These are phyloP conservation scores for Blastomyces silverae DNA, from an alignment of 2,329 filamentous ascomycete species.

Conservation along the genomic window DNA sequence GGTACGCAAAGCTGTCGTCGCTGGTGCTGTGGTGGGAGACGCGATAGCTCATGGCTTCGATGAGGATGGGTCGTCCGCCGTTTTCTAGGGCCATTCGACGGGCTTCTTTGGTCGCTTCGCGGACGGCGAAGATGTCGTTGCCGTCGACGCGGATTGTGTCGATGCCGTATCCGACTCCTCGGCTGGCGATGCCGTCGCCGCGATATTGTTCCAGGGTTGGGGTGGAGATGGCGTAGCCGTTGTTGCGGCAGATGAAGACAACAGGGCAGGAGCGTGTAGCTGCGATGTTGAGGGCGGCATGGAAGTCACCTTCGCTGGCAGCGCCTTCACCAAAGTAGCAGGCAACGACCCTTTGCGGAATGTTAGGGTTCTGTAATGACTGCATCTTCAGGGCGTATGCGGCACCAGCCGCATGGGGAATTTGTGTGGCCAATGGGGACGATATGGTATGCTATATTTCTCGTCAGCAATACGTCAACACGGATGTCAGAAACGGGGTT, in stretches of 20 bases:
- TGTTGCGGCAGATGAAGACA: constrained; percentile 87
- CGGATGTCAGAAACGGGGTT: background rate
- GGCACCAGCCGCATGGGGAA: constrained; percentile 79
- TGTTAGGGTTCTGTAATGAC: constrained; percentile 61
- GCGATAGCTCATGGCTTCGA: constrained; percentile 98
- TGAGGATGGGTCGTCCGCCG: constrained; percentile 73
- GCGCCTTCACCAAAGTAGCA: constrained; percentile 91
- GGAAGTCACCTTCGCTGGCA: constrained; percentile 85
- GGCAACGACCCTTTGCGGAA: constrained; percentile 61
- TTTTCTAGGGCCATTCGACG: constrained; percentile 69
- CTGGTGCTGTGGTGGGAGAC: constrained; percentile 95
- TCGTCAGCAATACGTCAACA: background rate
- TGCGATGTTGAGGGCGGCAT: constrained; percentile 83
- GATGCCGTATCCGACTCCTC: constrained; percentile 86
- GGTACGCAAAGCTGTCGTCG: constrained; percentile 94
- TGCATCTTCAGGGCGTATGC: constrained; percentile 85
- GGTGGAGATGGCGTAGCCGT: constrained; percentile 85
- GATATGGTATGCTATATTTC: constrained; percentile 70
- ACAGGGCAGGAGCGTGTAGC: constrained; percentile 82
- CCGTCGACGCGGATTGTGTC: constrained; percentile 87
- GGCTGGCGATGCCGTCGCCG: constrained; percentile 81
- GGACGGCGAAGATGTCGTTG: constrained; percentile 88
- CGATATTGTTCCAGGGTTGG: constrained; percentile 86
- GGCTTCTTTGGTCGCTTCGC: constrained; percentile 70
- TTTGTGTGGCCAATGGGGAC: constrained; percentile 78